Conservation (phyloP, 768 basidiomycete species). For the Tulasnella sp. region DNA sequence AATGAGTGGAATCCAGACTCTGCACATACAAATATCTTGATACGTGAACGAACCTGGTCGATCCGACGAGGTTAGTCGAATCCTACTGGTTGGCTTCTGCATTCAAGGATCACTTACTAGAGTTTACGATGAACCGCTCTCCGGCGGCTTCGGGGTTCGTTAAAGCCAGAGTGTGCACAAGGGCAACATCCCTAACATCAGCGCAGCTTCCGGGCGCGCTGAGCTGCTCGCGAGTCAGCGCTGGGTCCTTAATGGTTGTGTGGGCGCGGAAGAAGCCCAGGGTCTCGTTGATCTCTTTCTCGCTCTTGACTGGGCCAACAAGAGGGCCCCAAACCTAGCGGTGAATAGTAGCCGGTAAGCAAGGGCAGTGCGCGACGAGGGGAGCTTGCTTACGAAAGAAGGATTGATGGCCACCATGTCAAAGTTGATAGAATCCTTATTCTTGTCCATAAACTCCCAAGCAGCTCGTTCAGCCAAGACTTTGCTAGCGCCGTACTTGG, state of each 20-base stretch:
- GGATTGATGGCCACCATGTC: constrained; percentile 29
- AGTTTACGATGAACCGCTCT: constrained; percentile 22
- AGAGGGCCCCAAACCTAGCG: constrained; percentile 31
- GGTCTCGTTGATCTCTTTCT: constrained; percentile 32
- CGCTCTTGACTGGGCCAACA: constrained; percentile 32
- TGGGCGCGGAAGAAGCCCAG: constrained; percentile 18
- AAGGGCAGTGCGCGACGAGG: not conserved
- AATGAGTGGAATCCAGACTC: not conserved
- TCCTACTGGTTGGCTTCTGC: not conserved
- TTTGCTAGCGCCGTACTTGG: constrained; percentile 30
- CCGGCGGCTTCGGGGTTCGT: constrained; percentile 22
- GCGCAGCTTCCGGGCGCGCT: constrained; percentile 23
- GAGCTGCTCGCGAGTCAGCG: constrained; percentile 15
- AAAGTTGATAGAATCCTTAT: constrained; percentile 24
- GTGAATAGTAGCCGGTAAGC: not conserved
- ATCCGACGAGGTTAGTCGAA: not conserved
- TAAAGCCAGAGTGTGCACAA: constrained; percentile 26
- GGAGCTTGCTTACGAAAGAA: constrained; percentile 21
- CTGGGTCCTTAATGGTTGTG: constrained; percentile 17
- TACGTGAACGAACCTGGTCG: constrained; percentile 17
- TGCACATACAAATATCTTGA: constrained; percentile 20
- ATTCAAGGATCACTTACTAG: not conserved
- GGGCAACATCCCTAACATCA: constrained; percentile 31
- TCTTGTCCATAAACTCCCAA: constrained; percentile 28
- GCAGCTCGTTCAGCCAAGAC: constrained; percentile 30